Conservation (phyloP, 441 rosid genomes). For the Adansonia grandidieri region DNA sequence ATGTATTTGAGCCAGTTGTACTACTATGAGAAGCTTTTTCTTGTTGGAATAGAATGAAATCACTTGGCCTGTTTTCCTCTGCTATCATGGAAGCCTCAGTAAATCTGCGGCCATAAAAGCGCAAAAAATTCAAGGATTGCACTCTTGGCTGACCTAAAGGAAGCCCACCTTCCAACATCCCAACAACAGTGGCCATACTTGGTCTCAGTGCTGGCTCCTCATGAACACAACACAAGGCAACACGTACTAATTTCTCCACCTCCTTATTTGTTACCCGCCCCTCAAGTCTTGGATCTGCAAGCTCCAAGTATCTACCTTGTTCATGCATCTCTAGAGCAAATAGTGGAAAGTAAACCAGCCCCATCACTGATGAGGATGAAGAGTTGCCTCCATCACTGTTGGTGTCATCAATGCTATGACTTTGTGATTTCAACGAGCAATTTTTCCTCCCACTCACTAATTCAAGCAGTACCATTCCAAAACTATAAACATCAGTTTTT, state of each 20-base stretch:
- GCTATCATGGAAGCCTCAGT: constrained; percentile 70
- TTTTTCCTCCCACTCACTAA: constrained; percentile 92
- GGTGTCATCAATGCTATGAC: constrained; percentile 54
- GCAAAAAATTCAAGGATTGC: constrained; percentile 74
- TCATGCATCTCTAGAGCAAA: constrained; percentile 91
- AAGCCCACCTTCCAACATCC: constrained; percentile 76
- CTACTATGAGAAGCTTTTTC: constrained; percentile 34
- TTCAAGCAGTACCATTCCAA: constrained; percentile 90
- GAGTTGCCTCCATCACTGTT: constrained; percentile 46
- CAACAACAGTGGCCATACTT: constrained; percentile 66
- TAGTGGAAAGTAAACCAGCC: constrained; percentile 68
- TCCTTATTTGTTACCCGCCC: constrained; percentile 65
- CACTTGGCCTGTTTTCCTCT: constrained; percentile 43
- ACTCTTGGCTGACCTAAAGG: constrained; percentile 65
- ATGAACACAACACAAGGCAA: constrained; percentile 78
- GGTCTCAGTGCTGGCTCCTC: constrained; percentile 78
- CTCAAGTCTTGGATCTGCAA: constrained; percentile 77
- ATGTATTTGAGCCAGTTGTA: constrained; percentile 35
- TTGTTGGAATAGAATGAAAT: constrained; percentile 36
- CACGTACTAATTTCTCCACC: constrained; percentile 58
- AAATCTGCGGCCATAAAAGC: constrained; percentile 79
- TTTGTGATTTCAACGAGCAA: constrained; percentile 56
- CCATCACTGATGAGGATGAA: constrained; percentile 49
- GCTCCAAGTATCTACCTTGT: constrained; percentile 69
- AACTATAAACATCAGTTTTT: constrained; percentile 91